These are phyloP conservation scores for Apophysomyces trapeziformis DNA, from an alignment of 371 early-diverging fungal genomes.

Conservation along the genomic window DNA sequence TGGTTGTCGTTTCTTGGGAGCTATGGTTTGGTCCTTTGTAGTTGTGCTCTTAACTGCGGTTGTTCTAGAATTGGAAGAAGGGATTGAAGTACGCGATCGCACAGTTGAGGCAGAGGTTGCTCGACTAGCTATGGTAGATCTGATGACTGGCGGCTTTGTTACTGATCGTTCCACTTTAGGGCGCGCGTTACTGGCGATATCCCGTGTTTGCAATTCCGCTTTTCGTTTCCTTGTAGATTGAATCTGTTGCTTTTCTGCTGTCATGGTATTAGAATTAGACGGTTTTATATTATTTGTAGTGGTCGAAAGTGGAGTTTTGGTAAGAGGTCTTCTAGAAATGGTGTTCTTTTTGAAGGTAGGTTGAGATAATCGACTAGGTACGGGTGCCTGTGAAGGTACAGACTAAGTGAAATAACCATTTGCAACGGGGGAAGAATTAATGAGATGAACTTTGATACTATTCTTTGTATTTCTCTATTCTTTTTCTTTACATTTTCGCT, in stretches of 20 bases:
- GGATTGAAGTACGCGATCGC: not conserved
- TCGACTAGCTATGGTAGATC: not conserved
- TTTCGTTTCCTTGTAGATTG: not conserved
- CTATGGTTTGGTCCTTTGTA: not conserved
- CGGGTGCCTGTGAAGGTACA: not conserved
- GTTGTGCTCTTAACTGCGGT: not conserved
- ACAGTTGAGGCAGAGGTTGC: not conserved
- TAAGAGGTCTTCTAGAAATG: not conserved
- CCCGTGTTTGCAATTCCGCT: not conserved
- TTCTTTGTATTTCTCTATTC: not conserved
- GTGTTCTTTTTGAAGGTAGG: not conserved
- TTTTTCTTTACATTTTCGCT: constrained; percentile 2
- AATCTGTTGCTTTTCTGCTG: not conserved
- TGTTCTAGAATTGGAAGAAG: not conserved
- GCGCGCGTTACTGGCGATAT: not conserved
- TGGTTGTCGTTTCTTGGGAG: not conserved
- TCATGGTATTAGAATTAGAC: not conserved
- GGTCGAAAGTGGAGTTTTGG: not conserved
- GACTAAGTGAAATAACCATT: not conserved
- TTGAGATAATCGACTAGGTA: not conserved
- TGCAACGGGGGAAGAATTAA: too few species aligned
- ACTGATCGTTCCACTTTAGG: not conserved
- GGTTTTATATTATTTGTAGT: not conserved
- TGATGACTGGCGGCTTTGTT: not conserved
- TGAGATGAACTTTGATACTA: too few species aligned